A percentile compares a stretch with the other conserved stretches of the same genome.
These are phyloP conservation scores for Coelastrella sp. DNA, from an alignment of 139 green algal species.

Conservation along the genomic window DNA sequence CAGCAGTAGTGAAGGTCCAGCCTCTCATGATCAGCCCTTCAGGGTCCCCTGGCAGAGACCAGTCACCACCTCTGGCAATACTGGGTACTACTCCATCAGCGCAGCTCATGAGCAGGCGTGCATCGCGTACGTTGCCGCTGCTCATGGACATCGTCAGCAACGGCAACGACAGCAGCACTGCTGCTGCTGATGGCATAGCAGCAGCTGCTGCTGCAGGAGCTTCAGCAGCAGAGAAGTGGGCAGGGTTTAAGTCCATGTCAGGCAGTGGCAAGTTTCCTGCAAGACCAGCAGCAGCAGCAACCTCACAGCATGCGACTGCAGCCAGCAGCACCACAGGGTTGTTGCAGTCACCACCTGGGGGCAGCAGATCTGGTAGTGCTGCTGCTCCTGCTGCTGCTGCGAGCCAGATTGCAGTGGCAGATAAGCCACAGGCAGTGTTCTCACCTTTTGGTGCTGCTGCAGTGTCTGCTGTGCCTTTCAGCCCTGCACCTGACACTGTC, in stretches of 20 bases:
- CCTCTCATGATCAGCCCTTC: neutral
- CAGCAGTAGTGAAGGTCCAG: neutral
- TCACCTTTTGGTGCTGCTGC: slow-evolving; percentile 38
- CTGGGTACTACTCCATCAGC: slow-evolving; percentile 24
- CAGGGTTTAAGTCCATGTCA: neutral
- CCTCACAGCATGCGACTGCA: slow-evolving; percentile 19
- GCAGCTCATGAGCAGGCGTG: neutral
- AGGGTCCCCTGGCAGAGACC: neutral
- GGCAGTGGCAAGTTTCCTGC: slow-evolving; percentile 21
- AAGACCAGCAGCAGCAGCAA: slow-evolving; percentile 22
- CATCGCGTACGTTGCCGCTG: neutral
- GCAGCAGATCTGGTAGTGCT: neutral
- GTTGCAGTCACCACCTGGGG: neutral
- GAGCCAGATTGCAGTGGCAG: neutral
- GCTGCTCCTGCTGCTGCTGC: no score
- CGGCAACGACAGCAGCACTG: neutral
- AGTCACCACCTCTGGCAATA: slow-evolving; percentile 14
- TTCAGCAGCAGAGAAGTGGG: slow-evolving; percentile 20
- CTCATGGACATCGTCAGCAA: neutral
- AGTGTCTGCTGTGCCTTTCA: neutral
- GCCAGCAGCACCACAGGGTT: neutral
- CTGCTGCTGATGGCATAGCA: neutral
- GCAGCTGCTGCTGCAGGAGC: slow-evolving; percentile 12
- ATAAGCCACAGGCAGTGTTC: neutral
- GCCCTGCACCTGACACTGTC: neutral